These are phyloP conservation scores for Hippophae tibetana DNA, from an alignment of 306 rosid species.

Conservation along the genomic window DNA sequence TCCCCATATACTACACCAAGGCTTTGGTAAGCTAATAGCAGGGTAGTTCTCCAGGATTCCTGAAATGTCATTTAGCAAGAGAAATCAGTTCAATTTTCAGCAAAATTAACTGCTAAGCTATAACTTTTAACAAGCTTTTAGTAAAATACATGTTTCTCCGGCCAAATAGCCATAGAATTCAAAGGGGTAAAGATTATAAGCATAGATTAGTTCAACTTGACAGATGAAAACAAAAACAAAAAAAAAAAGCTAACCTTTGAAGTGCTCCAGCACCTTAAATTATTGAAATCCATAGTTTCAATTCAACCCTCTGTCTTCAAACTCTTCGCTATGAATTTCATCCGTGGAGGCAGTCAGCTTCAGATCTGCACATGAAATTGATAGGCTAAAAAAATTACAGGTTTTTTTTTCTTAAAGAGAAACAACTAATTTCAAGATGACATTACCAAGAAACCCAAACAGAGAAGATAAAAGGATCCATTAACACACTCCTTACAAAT, in stretches of 20 bases:
- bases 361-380: conserved; percentile 51
- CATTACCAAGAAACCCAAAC: conserved; percentile 23
- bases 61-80: conserved; percentile 34
- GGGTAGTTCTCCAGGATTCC: conserved; percentile 73
- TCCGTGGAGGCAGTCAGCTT: conserved; percentile 23
- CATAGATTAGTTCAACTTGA: conserved; percentile 10
- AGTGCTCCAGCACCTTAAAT: conserved; percentile 52
- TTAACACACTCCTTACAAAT: conserved; percentile 27
- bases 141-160: neutral
- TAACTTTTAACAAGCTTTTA: neutral
- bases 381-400: conserved; percentile 10
- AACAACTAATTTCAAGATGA: conserved; percentile 20
- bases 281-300: conserved; percentile 60
- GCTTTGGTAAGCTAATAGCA: conserved; percentile 89
- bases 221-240: conserved; percentile 5
- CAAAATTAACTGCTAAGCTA: conserved; percentile 5
- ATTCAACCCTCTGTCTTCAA: conserved; percentile 25
- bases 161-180: neutral
- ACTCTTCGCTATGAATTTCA: conserved; percentile 3
- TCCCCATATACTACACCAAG: conserved; percentile 99
- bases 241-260: conserved; percentile 52
- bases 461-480: conserved; percentile 18
- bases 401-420: neutral
- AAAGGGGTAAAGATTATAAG: neutral
- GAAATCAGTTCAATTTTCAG: conserved; percentile 8